Percentiles rank a stretch among this genome's conserved stretches.
Conservation (phyloP, 345 rosid species). For the Aurinia saxatilis region DNA sequence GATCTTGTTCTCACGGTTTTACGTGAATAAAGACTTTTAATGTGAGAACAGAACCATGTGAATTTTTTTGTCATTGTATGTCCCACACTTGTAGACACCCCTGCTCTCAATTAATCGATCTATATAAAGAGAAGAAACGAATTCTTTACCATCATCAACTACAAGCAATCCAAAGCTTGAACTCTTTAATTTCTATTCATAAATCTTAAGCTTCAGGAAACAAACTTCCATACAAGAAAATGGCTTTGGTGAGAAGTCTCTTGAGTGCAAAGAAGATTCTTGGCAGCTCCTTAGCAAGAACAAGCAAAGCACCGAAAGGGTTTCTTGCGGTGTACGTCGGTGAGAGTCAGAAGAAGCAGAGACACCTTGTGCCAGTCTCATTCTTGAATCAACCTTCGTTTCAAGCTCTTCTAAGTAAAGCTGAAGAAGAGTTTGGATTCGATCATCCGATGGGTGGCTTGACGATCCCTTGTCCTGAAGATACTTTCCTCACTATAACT, state of each 20-base stretch:
- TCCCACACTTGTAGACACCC: not conserved
- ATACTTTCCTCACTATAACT: slow-evolving; percentile 31
- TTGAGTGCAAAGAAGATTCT: slow-evolving; percentile 7
- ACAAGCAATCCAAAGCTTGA: not conserved
- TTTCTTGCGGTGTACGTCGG: slow-evolving; percentile 43
- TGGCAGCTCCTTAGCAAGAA: slow-evolving; percentile 20
- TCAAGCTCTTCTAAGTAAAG: slow-evolving; percentile 32
- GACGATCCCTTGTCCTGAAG: slow-evolving; percentile 41
- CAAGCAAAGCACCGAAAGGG: slow-evolving; percentile 28
- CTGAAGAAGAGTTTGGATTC: slow-evolving; percentile 44
- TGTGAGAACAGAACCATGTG: slow-evolving; percentile 3
- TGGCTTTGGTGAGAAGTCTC: slow-evolving; percentile 9
- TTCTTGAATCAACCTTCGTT: slow-evolving; percentile 33
- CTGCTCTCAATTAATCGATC: not conserved
- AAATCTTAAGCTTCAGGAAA: not conserved
- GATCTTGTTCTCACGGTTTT: slow-evolving; percentile 6
- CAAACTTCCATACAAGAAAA: not conserved
- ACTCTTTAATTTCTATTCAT: too few relatives aligned
- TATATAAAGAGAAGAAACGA: not conserved
- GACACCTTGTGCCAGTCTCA: slow-evolving; percentile 35
- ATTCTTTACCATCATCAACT: too few relatives aligned
- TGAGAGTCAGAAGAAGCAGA: slow-evolving; percentile 31
- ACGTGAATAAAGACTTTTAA: not conserved
- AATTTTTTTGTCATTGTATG: not conserved
- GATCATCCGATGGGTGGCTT: slow-evolving; percentile 46